Conservation (phyloP, 2,329 filamentous ascomycete species). For the Fusarium haematococcum region DNA sequence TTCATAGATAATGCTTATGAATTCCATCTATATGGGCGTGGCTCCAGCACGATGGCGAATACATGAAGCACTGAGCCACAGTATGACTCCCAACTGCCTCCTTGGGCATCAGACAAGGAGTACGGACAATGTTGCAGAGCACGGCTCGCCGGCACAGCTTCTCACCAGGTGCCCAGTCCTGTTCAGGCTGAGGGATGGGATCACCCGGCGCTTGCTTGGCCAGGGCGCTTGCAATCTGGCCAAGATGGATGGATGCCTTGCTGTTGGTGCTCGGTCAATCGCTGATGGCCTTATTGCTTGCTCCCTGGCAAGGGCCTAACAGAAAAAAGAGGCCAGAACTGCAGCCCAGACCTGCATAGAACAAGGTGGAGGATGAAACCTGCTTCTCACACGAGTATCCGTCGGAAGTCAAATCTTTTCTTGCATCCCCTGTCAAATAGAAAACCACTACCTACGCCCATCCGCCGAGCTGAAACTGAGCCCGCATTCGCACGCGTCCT, state of each 20-base stretch:
- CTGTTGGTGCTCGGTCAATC: background rate
- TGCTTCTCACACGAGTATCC: slow-evolving; percentile 7
- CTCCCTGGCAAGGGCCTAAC: background rate
- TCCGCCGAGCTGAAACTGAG: background rate
- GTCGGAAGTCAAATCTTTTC: background rate
- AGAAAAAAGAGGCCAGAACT: background rate
- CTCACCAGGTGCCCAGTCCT: slow-evolving; percentile 16
- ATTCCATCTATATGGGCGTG: background rate
- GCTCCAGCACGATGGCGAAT: slow-evolving; percentile 1
- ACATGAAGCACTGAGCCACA: slow-evolving; percentile 4
- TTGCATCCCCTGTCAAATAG: background rate
- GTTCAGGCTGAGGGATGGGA: slow-evolving; percentile 14
- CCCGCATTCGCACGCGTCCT: background rate
- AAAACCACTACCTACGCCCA: background rate
- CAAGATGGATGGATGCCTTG: background rate
- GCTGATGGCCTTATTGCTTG: slow-evolving; percentile 2
- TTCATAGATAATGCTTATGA: slow-evolving; percentile 30
- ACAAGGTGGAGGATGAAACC: slow-evolving; percentile 23
- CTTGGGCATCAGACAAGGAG: background rate
- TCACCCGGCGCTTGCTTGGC: slow-evolving; percentile 30
- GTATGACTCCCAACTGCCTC: background rate
- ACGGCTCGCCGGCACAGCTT: slow-evolving; percentile 35
- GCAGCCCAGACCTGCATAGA: slow-evolving; percentile 8
- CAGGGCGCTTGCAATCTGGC: slow-evolving; percentile 9
- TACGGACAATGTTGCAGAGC: slow-evolving; percentile 2